Evolutionary conservation across 176 grass and related monocot species (phyloP).

Genomic region (Carex parvula): DNA sequence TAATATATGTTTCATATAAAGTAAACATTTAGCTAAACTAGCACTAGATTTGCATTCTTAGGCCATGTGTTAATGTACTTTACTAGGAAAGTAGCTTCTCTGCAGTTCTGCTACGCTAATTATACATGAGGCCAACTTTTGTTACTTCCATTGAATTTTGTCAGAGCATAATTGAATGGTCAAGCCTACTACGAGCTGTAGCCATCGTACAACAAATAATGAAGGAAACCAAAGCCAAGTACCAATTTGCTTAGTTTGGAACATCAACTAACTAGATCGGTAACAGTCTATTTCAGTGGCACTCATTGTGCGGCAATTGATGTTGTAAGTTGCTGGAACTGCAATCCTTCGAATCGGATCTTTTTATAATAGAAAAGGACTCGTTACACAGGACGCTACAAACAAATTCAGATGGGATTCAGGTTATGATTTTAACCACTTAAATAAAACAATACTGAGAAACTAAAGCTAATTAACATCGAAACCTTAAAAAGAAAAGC

Average conservation of each 20-base stretch:
- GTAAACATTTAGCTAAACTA: neutral
- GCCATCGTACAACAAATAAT: neutral
- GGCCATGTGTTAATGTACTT: neutral
- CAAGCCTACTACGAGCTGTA: neutral
- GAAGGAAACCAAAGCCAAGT: neutral
- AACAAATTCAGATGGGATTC: neutral
- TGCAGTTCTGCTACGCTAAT: neutral
- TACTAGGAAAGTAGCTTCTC: neutral
- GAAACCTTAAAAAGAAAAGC: neutral
- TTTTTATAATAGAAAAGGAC: neutral
- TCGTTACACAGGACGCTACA: neutral
- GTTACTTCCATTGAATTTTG: neutral
- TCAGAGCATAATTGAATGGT: neutral
- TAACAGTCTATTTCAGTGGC: neutral
- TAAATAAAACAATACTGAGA: neutral
- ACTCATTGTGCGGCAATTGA: neutral
- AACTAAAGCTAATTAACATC: neutral
- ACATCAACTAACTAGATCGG: neutral
- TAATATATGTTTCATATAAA: neutral
- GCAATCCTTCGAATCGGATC: neutral
- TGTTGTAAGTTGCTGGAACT: neutral
- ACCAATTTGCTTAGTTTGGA: conserved; percentile 3
- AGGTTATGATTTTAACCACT: neutral
- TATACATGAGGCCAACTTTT: neutral
- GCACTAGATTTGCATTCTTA: neutral